Percentiles rank a stretch among this genome's conserved stretches.
These are phyloP conservation scores for Fusarium subtropicale DNA, from an alignment of 2,329 filamentous ascomycete genomes.

Conservation along the genomic window DNA sequence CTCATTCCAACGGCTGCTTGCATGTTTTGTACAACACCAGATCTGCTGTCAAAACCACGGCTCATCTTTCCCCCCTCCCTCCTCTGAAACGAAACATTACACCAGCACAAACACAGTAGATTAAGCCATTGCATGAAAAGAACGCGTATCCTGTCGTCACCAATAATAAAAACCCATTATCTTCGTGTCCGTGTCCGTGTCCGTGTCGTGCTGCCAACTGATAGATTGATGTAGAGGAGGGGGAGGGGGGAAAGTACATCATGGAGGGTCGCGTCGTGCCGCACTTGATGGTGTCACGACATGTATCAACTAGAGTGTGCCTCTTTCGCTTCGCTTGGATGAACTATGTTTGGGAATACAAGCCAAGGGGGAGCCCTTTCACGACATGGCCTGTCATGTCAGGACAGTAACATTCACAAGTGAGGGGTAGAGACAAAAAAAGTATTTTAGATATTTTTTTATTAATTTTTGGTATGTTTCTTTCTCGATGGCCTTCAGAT, in stretches of 20 bases:
- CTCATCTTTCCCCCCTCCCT: slow-evolving; percentile 23
- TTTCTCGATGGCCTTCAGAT: slow-evolving; percentile 38
- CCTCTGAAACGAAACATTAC: slow-evolving; percentile 24
- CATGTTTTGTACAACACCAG: slow-evolving; percentile 25
- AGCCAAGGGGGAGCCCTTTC: slow-evolving; percentile 2
- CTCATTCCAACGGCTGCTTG: slow-evolving; percentile 19
- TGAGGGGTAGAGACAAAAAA: neutral
- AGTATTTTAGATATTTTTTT: slow-evolving; percentile 32
- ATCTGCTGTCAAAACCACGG: slow-evolving; percentile 39
- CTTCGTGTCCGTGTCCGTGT: neutral
- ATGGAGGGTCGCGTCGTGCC: slow-evolving; percentile 34
- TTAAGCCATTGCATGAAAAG: neutral
- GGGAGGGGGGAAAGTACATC: neutral
- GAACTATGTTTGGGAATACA: slow-evolving; percentile 24
- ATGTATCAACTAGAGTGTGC: neutral
- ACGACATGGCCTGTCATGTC: slow-evolving; percentile 21
- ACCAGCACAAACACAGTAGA: too few species aligned
- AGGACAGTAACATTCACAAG: neutral
- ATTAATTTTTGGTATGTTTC: slow-evolving; percentile 18
- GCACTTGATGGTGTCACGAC: slow-evolving; percentile 18
- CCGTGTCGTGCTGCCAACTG: neutral
- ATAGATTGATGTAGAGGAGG: neutral
- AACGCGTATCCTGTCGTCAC: slow-evolving; percentile 3
- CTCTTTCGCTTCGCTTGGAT: slow-evolving; percentile 20
- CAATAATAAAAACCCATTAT: neutral